Evolutionary conservation across 2,329 filamentous ascomycete genomes (phyloP).

Genomic region (Pseudogymnoascus destructans): DNA sequence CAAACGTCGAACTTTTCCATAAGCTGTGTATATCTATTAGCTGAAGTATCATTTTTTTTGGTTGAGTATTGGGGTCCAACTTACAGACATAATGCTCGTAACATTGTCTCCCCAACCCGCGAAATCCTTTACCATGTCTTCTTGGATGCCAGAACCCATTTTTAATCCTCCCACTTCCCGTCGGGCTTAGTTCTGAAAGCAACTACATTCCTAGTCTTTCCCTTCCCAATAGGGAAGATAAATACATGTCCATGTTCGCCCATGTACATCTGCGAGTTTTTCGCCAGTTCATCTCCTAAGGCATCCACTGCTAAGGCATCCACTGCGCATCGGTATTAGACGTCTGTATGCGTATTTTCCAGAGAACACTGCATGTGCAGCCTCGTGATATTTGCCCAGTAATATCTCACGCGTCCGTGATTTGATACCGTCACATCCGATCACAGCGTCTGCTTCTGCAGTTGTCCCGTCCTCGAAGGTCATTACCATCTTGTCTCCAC

Average conservation of each 20-base stretch:
- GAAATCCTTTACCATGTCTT: conserved; percentile 29
- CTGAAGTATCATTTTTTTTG: conserved; percentile 16
- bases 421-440: conserved; percentile 54
- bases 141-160: conserved; percentile 30
- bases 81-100: conserved; percentile 25
- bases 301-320: conserved; percentile 31
- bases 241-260: background rate
- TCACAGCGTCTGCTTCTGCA: conserved; percentile 34
- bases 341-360: conserved; percentile 46
- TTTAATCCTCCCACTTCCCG: conserved; percentile 26
- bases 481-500: conserved; percentile 21
- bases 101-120: conserved; percentile 28
- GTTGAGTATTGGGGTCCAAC: background rate
- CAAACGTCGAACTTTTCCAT: conserved; percentile 36
- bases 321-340: conserved; percentile 46
- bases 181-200: conserved; percentile 30
- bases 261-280: conserved; percentile 28
- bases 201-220: conserved; percentile 32
- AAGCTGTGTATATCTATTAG: conserved; percentile 27
- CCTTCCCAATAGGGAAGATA: background rate
- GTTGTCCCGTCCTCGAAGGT: conserved; percentile 34
- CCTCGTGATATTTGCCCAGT: conserved; percentile 30
- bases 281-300: conserved; percentile 34
- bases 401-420: conserved; percentile 39
- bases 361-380: conserved; percentile 31